Evolutionary conservation across 2,329 filamentous ascomycete species (phyloP), one percentile per base, ranked within the genome.

Genomic region (Periconia digitata): DNA sequence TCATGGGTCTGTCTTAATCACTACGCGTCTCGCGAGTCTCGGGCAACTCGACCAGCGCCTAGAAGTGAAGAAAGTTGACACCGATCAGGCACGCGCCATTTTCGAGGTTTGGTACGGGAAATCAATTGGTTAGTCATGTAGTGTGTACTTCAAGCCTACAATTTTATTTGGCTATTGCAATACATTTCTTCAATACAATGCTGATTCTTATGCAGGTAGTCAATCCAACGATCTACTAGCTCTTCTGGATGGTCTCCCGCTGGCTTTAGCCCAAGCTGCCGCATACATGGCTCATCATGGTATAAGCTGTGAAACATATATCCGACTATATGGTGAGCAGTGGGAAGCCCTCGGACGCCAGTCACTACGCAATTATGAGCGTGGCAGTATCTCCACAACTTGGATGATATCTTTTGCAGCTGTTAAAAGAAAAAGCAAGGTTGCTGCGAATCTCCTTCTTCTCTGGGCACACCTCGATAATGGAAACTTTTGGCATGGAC

Each of bases 1-100:
- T 32, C 51, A 54, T 22, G 53, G 53, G 6, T 51, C 53, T 22
- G 42, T 54, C 16, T 35, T 56, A 24, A 49, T 54, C 41, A 56
- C 53, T 15, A 56, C 47, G 16, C 50, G 53, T 18, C 47, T 55
- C 12, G 22, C 40, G 10, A 18, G 41, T 34, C 53, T 50, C 3
- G 43, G 23, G 40, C 49, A 48, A 41, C 47, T 55, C 27, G 53
- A 47, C 16, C 38, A 40, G 16, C 21, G 4, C 21, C 35, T n/a
- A 27, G 21, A 43, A 16, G 8, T 53, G 32, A 29, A 23, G 16
- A 53, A 40, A 15, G 50, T 53, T 6, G 39, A 53, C 32, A 22
- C 32, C n/a, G 18, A 39, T 4, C 50, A 44, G 34, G 46, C 47
- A 16, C 51, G 32, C 15, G 51, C 43, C 27, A 53, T 53, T 22